Evolutionary conservation across 2,329 filamentous ascomycete genomes (phyloP).

Genomic region (Botrytis byssoidea): DNA sequence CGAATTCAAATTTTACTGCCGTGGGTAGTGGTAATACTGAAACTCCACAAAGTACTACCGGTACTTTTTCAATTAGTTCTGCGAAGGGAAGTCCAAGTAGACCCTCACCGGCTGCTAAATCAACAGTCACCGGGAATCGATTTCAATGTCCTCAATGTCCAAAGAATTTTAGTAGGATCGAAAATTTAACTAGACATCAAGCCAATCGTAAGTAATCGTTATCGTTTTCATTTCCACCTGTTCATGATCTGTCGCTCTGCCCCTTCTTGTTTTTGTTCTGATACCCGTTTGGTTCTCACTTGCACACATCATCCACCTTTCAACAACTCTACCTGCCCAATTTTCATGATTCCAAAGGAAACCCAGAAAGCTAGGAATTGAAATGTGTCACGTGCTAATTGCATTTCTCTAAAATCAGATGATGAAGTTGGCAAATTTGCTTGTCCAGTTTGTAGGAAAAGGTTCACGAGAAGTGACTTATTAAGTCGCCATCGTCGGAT

Average conservation of each 20-base stretch:
- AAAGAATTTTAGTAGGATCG: constrained; percentile 37
- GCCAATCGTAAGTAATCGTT: constrained; percentile 34
- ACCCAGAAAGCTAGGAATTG: background rate
- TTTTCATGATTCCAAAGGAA: background rate
- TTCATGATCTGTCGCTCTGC: background rate
- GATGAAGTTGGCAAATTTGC: constrained; percentile 36
- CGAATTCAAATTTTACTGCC: background rate
- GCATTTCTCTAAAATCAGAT: constrained; percentile 23
- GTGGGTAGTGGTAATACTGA: background rate
- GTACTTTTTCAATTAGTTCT: background rate
- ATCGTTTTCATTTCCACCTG: background rate
- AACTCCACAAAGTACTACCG: constrained; percentile 1
- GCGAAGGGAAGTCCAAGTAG: background rate
- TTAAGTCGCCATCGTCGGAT: constrained; percentile 37
- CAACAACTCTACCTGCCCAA: background rate
- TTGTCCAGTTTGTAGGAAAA: constrained; percentile 34
- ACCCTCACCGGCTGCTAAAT: background rate
- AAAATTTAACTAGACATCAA: constrained; percentile 37
- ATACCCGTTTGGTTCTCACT: background rate
- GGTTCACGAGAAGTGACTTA: constrained; percentile 37
- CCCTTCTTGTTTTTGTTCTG: background rate
- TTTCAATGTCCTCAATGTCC: constrained; percentile 37
- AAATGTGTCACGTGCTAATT: constrained; percentile 13
- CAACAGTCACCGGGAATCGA: constrained; percentile 23
- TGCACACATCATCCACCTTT: background rate